These are phyloP conservation scores for Aschersonia sp. DNA, from an alignment of 2,329 filamentous ascomycete genomes.

Conservation along the genomic window DNA sequence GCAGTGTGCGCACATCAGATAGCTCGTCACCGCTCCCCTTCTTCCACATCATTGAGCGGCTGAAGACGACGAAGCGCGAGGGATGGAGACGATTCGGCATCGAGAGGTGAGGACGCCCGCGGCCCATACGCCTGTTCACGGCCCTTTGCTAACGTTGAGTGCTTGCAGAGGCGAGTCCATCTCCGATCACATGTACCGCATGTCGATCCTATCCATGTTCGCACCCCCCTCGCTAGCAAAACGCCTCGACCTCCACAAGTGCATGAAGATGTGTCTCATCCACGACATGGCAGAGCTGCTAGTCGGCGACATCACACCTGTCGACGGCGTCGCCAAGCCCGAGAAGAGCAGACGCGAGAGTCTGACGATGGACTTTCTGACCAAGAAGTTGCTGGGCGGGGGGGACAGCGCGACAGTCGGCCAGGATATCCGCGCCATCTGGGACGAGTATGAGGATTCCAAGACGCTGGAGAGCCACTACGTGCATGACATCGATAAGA, in stretches of 20 bases:
- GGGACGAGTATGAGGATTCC: conserved; percentile 91
- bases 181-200: conserved; percentile 98
- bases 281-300: conserved; percentile 97
- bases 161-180: conserved; percentile 66
- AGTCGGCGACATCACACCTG: conserved; percentile 92
- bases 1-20: conserved; percentile 34
- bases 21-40: conserved; percentile 70
- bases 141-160: not conserved
- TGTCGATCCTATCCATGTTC: conserved; percentile 92
- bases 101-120: conserved; percentile 23
- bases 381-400: conserved; percentile 50
- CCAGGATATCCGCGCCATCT: conserved; percentile 60
- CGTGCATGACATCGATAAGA: conserved; percentile 95
- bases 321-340: conserved; percentile 68
- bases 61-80: conserved; percentile 94
- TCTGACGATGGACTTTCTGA: conserved; percentile 85
- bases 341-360: conserved; percentile 85
- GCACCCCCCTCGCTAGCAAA: conserved; percentile 61
- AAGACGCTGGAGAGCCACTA: conserved; percentile 73
- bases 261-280: conserved; percentile 88
- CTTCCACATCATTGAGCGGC: conserved; percentile 83
- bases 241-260: conserved; percentile 63
- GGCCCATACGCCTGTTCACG: no score
- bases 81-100: conserved; percentile 90
- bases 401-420: conserved; percentile 49